phyloP scores from a whole-genome alignment of 2,329 filamentous ascomycete species.

The Penicillium sp. region DNA sequence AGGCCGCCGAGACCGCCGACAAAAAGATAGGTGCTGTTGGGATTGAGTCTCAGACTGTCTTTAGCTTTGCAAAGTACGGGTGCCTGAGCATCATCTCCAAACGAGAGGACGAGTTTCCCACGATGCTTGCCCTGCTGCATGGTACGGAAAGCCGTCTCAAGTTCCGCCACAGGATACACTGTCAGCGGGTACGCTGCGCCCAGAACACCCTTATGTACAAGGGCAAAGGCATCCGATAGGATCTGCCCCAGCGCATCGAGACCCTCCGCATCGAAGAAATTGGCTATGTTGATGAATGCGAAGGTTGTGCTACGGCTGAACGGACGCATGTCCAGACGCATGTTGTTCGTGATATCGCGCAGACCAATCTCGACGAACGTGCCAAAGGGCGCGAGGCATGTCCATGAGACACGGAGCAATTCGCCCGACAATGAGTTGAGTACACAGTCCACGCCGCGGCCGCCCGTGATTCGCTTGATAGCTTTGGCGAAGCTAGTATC shows the following conservation, averaged over 20 bases:
- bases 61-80: not conserved
- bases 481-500: not conserved
- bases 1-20: not conserved
- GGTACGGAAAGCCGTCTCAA: not conserved
- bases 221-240: not conserved
- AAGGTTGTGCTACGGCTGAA: not conserved
- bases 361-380: constrained; percentile 1
- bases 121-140: not conserved
- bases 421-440: constrained; percentile 6
- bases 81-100: not conserved
- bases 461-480: not conserved
- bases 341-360: constrained; percentile 1
- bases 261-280: not conserved
- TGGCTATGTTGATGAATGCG: not conserved
- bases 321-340: not conserved
- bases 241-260: not conserved
- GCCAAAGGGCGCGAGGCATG: constrained; percentile 3
- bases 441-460: constrained; percentile 3
- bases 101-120: not conserved
- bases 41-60: not conserved
- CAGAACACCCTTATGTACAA: not conserved
- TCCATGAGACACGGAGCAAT: not conserved
- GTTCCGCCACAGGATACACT: not conserved
- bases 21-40: not conserved
- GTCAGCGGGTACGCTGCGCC: not conserved